Percentiles rank a stretch among this genome's conserved stretches.
phyloP scores from a whole-genome alignment of 2,329 filamentous ascomycete genomes.

The Epichloe gansuensis region DNA sequence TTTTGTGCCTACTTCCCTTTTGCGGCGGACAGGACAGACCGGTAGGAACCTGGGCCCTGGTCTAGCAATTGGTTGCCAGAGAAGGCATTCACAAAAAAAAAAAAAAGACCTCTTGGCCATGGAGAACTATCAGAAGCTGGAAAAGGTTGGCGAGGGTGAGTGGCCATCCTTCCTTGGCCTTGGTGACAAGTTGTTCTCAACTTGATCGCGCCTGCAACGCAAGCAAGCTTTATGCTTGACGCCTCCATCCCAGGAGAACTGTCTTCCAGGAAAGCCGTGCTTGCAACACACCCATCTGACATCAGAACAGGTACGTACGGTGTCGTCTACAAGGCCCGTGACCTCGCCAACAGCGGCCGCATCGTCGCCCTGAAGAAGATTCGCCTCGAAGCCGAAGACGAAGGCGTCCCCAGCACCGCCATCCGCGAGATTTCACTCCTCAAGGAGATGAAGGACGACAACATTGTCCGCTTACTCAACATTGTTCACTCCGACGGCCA shows the following conservation, averaged over 20 bases:
- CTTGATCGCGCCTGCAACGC: not conserved
- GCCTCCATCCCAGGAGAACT: not conserved
- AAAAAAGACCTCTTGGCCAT: constrained; percentile 32
- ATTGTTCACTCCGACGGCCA: constrained; percentile 91
- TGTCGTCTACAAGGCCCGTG: constrained; percentile 88
- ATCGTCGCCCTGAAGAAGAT: constrained; percentile 95
- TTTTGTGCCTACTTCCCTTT: not conserved
- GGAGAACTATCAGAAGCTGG: constrained; percentile 95
- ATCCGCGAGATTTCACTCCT: constrained; percentile 90
- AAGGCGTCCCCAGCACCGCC: constrained; percentile 82
- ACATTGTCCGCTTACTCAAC: constrained; percentile 79
- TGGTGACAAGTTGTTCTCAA: too few relatives aligned
- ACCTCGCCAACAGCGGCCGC: constrained; percentile 67
- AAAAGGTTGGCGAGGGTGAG: constrained; percentile 91
- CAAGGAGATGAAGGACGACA: constrained; percentile 88
- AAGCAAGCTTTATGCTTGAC: not conserved
- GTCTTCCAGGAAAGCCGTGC: not conserved
- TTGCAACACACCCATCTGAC: not conserved
- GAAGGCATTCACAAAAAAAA: not conserved
- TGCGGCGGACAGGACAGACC: not conserved
- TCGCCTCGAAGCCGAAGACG: constrained; percentile 86
- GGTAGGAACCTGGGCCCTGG: not conserved
- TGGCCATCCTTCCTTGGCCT: constrained; percentile 1
- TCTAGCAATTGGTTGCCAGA: not conserved
- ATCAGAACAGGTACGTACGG: constrained; percentile 71